A percentile compares a stretch with the other conserved stretches of the same genome.
Conservation (phyloP, 192 early-diverging fungal species). For the Chytriomyces sp. region DNA sequence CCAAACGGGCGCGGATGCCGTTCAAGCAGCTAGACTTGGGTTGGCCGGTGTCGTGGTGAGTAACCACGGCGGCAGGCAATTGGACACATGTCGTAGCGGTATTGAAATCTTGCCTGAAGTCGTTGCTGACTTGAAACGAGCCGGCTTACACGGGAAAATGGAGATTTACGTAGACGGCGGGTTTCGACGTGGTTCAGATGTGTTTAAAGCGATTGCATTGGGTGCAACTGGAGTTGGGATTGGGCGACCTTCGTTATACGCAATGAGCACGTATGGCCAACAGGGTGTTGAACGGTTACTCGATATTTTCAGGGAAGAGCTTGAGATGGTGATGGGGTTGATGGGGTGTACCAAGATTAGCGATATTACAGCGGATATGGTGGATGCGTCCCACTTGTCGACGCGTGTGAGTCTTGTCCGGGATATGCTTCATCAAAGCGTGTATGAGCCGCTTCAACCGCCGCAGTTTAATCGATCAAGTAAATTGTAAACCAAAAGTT, state of each 20-base stretch:
- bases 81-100: constrained; percentile 78
- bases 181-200: constrained; percentile 86
- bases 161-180: constrained; percentile 97
- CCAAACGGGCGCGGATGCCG: constrained; percentile 87
- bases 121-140: constrained; percentile 64
- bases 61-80: constrained; percentile 98
- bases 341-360: constrained; percentile 54
- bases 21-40: constrained; percentile 77
- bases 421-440: constrained; percentile 28
- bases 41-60: constrained; percentile 86
- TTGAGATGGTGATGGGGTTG: constrained; percentile 69
- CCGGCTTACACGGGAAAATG: constrained; percentile 36
- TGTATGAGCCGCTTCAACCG: constrained; percentile 40
- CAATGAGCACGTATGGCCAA: constrained; percentile 81
- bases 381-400: constrained; percentile 31
- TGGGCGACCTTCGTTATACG: constrained; percentile 75
- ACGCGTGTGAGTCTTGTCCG: constrained; percentile 32
- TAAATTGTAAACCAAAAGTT: background rate
- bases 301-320: constrained; percentile 80
- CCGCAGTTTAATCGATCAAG: background rate
- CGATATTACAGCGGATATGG: constrained; percentile 65
- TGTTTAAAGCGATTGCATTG: constrained; percentile 94
- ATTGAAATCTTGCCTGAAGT: constrained; percentile 92
- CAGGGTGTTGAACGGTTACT: constrained; percentile 78
- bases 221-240: constrained; percentile 91